phyloP scores from a whole-genome alignment of 257 asterid genomes.

The Knoxia roxburghii region DNA sequence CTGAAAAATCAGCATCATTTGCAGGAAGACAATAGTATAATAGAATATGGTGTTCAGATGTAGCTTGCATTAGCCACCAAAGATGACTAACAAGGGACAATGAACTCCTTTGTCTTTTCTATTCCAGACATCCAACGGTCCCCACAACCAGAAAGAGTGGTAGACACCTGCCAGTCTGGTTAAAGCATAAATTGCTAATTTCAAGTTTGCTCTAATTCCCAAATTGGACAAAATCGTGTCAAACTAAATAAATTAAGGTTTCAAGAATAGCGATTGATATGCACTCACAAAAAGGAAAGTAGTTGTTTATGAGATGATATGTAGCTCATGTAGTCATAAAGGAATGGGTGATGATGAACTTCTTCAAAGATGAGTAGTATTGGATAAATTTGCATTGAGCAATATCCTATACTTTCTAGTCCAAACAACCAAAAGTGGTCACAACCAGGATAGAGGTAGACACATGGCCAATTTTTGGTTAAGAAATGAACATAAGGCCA shows the following conservation, averaged over 20 bases:
- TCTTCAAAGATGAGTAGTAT: conserved; percentile 33
- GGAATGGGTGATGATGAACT: conserved; percentile 37
- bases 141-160: not conserved
- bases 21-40: not conserved
- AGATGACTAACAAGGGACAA: not conserved
- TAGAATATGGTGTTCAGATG: conserved; percentile 38
- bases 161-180: conserved; percentile 4
- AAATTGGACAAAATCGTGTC: not conserved
- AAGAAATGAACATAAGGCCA: too few relatives aligned
- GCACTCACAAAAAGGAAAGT: not conserved
- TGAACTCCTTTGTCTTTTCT: conserved; percentile 1
- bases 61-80: conserved; percentile 29
- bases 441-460: too few relatives aligned
- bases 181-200: not conserved
- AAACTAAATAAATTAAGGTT: too few relatives aligned
- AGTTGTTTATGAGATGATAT: conserved; percentile 11
- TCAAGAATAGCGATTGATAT: too few relatives aligned
- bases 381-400: too few relatives aligned
- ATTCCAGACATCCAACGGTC: conserved; percentile 1
- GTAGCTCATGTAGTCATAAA: conserved; percentile 38
- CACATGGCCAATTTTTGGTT: too few relatives aligned
- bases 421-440: too few relatives aligned
- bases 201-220: not conserved
- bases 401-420: too few relatives aligned
- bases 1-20: not conserved